Evolutionary conservation across 2,329 filamentous ascomycete species (phyloP).

Genomic region (Seiridium cupressi): DNA sequence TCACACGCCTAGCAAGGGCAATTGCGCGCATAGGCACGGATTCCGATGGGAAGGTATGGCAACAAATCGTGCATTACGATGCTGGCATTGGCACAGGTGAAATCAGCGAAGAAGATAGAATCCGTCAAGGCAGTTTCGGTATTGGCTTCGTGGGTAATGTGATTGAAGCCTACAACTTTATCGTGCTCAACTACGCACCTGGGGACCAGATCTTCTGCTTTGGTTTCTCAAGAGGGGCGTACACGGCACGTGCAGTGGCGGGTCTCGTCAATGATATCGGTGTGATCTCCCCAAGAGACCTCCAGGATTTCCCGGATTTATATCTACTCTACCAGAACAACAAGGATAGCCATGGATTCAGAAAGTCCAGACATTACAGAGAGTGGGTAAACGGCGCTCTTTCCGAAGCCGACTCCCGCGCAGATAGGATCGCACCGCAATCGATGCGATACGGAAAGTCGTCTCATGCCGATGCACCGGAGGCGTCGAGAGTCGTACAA

Average conservation of each 20-base stretch:
- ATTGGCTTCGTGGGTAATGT: slow-evolving; percentile 14
- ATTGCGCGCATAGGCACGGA: slow-evolving; percentile 28
- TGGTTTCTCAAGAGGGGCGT: slow-evolving; percentile 38
- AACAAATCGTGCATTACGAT: slow-evolving; percentile 16
- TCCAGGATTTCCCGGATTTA: slow-evolving; percentile 15
- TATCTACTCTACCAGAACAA: slow-evolving; percentile 8
- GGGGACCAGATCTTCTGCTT: slow-evolving; percentile 34
- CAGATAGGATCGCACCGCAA: not conserved
- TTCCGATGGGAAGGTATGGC: slow-evolving; percentile 30
- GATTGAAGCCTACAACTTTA: slow-evolving; percentile 34
- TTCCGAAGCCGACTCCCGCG: not conserved
- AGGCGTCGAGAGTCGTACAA: slow-evolving; percentile 15
- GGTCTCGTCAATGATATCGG: slow-evolving; percentile 30
- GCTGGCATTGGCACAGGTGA: slow-evolving; percentile 36
- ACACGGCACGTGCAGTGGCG: slow-evolving; percentile 36
- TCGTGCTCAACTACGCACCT: slow-evolving; percentile 34
- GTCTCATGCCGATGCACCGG: slow-evolving; percentile 2
- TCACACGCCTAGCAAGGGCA: slow-evolving; percentile 18
- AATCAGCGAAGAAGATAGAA: slow-evolving; percentile 28
- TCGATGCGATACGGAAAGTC: slow-evolving; percentile 4
- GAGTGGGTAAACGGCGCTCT: slow-evolving; percentile 11
- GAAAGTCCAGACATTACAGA: slow-evolving; percentile 5
- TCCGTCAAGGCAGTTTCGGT: slow-evolving; percentile 11
- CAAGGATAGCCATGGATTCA: slow-evolving; percentile 10
- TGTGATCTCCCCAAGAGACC: slow-evolving; percentile 12